Percentiles rank a stretch among this genome's conserved stretches.
phyloP scores from a whole-genome alignment of 495 filamentous ascomycete species.

The Aspergillus bridgeri region DNA sequence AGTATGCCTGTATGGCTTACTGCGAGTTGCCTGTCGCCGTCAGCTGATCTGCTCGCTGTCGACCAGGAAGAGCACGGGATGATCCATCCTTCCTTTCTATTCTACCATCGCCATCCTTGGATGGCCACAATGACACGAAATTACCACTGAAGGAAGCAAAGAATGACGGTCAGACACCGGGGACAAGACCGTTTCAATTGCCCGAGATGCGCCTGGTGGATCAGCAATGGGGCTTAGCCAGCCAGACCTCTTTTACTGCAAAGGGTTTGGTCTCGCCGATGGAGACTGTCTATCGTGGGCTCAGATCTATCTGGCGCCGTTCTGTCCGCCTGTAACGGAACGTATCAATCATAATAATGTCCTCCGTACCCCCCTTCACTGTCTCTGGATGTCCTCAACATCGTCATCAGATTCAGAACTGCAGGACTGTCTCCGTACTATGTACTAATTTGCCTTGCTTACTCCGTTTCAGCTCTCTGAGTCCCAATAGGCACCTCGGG shows the following conservation, averaged over 20 bases:
- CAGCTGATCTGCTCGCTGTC: not conserved
- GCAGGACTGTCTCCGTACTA: not conserved
- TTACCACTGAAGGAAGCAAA: not conserved
- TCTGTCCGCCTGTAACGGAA: not conserved
- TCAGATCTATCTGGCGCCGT: not conserved
- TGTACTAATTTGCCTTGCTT: not conserved
- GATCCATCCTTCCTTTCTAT: too few relatives aligned
- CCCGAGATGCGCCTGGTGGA: slow-evolving; percentile 14
- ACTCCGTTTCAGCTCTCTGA: not conserved
- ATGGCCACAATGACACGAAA: too few relatives aligned
- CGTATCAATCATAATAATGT: too few relatives aligned
- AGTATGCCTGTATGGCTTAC: too few relatives aligned
- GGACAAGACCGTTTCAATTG: slow-evolving; percentile 2
- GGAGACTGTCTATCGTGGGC: not conserved
- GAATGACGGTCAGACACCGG: not conserved
- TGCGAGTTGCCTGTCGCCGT: not conserved
- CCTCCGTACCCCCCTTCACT: too few relatives aligned
- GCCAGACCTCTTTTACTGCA: not conserved
- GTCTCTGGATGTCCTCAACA: not conserved
- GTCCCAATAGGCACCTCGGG: too few relatives aligned
- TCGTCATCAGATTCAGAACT: not conserved
- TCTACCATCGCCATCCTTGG: too few relatives aligned
- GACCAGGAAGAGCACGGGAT: too few relatives aligned
- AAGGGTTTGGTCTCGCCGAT: not conserved
- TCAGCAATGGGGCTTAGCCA: slow-evolving; percentile 20